Evolutionary conservation across 768 basidiomycete genomes (phyloP).

Genomic region (Tricholomella constricta): DNA sequence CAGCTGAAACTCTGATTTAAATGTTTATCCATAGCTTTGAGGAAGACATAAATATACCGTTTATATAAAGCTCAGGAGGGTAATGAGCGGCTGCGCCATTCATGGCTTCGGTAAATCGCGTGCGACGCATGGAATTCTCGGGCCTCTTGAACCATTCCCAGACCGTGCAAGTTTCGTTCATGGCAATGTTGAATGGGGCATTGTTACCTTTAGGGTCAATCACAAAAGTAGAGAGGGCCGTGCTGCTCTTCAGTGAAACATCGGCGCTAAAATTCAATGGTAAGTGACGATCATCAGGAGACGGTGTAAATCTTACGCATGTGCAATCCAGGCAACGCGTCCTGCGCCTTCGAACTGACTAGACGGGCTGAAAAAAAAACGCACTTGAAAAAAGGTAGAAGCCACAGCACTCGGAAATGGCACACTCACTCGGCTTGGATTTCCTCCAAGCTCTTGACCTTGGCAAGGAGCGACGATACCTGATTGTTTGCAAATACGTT

Average conservation of each 20-base stretch:
- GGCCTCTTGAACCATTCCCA: conserved; percentile 31
- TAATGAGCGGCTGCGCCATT: conserved; percentile 1
- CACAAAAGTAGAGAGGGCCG: conserved; percentile 11
- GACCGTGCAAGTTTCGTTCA: conserved; percentile 14
- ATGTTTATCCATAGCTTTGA: neutral
- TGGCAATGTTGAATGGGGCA: conserved; percentile 22
- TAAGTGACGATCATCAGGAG: neutral
- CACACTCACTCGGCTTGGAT: conserved; percentile 26
- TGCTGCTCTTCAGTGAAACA: conserved; percentile 13
- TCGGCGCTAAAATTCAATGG: conserved; percentile 12
- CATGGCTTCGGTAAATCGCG: conserved; percentile 28
- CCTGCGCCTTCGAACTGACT: conserved; percentile 8
- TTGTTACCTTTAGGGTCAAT: conserved; percentile 8
- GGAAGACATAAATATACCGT: neutral
- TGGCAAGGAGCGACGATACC: conserved; percentile 32
- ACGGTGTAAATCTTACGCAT: conserved; percentile 5
- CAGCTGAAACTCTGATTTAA: neutral
- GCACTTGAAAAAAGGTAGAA: neutral
- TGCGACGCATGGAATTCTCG: conserved; percentile 20
- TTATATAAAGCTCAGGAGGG: neutral
- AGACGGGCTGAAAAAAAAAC: neutral
- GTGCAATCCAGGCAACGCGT: conserved; percentile 8
- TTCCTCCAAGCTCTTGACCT: conserved; percentile 23
- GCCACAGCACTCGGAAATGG: neutral
- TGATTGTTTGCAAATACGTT: conserved; percentile 39